Conservation (phyloP, 352 stramenopile genomes). For the Plasmopara viticola region DNA sequence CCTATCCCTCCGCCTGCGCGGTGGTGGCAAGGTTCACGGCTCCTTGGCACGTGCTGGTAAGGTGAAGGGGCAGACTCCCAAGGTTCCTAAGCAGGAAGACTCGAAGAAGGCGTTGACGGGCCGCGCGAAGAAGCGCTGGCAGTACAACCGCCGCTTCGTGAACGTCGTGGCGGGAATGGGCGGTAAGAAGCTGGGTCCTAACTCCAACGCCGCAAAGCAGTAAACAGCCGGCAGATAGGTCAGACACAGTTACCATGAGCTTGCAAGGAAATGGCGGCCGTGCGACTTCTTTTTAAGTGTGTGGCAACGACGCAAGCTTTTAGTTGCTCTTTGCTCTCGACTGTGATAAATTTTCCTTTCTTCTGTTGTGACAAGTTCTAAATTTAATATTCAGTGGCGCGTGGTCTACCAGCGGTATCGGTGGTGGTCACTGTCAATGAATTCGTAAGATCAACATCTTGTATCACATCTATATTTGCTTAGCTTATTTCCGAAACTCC, state of each 20-base stretch:
- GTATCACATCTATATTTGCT: too few species aligned
- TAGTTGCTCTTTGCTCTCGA: too few species aligned
- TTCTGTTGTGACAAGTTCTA: too few species aligned
- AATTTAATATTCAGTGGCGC: too few species aligned
- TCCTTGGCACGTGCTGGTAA: constrained; percentile 99
- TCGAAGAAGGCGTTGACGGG: constrained; percentile 96
- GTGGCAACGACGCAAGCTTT: too few species aligned
- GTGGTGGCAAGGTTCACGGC: constrained; percentile 98
- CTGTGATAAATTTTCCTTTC: too few species aligned
- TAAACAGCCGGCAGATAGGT: constrained; percentile 21
- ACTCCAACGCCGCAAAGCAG: constrained; percentile 97
- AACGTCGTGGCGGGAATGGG: constrained; percentile 97
- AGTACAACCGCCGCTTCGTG: constrained; percentile 99
- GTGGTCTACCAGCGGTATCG: too few species aligned
- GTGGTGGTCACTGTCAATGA: too few species aligned
- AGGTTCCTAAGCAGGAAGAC: constrained; percentile 98
- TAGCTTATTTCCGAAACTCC: too few species aligned
- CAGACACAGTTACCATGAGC: constrained; percentile 6
- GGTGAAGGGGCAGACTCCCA: constrained; percentile 99
- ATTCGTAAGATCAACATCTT: too few species aligned
- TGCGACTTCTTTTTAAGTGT: background rate
- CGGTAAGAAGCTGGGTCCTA: constrained; percentile 97
- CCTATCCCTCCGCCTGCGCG: constrained; percentile 92
- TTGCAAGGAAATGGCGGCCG: constrained; percentile 3
- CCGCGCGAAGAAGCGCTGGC: constrained; percentile 99